Evolutionary conservation across 495 filamentous ascomycete genomes (phyloP).

Genomic region (Hypoxylon rickii): DNA sequence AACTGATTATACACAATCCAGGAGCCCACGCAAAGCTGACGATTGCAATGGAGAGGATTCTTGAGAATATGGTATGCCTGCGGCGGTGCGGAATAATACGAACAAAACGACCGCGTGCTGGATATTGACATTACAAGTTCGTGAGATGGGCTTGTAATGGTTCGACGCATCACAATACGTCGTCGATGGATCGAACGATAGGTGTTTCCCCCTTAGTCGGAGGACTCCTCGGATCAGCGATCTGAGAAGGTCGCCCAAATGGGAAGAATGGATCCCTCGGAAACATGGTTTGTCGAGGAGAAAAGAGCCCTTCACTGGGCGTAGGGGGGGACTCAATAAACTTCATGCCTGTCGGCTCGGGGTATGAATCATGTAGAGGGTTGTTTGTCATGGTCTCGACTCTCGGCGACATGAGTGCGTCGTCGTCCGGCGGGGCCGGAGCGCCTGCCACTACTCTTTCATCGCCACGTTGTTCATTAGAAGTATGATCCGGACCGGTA

Average conservation of each 20-base stretch:
- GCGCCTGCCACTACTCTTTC: conserved; percentile 39
- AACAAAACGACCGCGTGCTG: not conserved
- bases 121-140: not conserved
- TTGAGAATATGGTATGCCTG: not conserved
- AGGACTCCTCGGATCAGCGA: conserved; percentile 66
- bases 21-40: not conserved
- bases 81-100: not conserved
- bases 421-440: conserved; percentile 42
- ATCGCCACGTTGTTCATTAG: conserved; percentile 16
- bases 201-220: conserved; percentile 66
- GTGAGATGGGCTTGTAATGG: not conserved
- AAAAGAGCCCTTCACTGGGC: conserved; percentile 52
- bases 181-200: conserved; percentile 69
- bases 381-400: conserved; percentile 59
- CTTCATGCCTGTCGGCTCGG: conserved; percentile 46
- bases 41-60: not conserved
- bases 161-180: conserved; percentile 46
- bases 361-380: conserved; percentile 49
- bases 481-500: conserved; percentile 19
- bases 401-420: conserved; percentile 55
- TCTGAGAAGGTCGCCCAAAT: conserved; percentile 48
- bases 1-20: not conserved
- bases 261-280: conserved; percentile 55
- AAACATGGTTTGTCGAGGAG: conserved; percentile 54
- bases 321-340: conserved; percentile 54